Evolutionary conservation across 2,329 filamentous ascomycete genomes (phyloP), one percentile per base, ranked within the genome.

Genomic region (Clonostachys chloroleuca): DNA sequence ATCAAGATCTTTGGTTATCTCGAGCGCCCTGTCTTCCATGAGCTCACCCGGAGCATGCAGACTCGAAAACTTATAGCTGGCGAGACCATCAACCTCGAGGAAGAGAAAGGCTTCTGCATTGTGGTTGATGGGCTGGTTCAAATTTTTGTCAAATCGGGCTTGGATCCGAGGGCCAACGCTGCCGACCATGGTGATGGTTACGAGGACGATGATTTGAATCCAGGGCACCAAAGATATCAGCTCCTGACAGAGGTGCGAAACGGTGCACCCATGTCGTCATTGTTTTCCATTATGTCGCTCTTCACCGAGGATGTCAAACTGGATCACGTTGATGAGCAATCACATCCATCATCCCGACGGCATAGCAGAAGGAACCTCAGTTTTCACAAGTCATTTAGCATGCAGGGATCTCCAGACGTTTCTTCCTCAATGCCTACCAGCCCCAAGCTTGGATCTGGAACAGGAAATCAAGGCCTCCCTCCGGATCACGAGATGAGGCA

Each of bases 1-100:
- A 99, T 99, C 72, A 99, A 97, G 67, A 94, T 99, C 49, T 99
- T 99, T 68, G 94, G 94, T 9, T 99, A 97, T 61, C 74, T 99
- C 40, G 94, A 99, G 64, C 83, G 94, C 24, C 91, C 94, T 1
- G 94, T 99, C 40, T 99, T 99, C 60, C 95, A 99, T 61, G 94
- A 99, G 68, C 80, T 99, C 57, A 99, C 94, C 0, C 79, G 94
- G 50, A 96, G 92, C 49, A 99, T 99, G 94, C 94, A 99, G 71
- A 99, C 95, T 17, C 80, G 90, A 57, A 96, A 96, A 67, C 77
- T 99, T 44, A 95, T 97, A 59, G 92, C 94, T 6, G 94, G 94
- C 33, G 94, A 99, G 67, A 99, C 94, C 0, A 75, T 99, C 56
- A 84, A 96, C 54, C 74, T 99, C 34, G 94, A 99, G 67, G 94